A percentile compares a stretch with the other conserved stretches of the same genome.
These are phyloP conservation scores for Asterophora parasitica DNA, from an alignment of 768 basidiomycete species.

Conservation along the genomic window DNA sequence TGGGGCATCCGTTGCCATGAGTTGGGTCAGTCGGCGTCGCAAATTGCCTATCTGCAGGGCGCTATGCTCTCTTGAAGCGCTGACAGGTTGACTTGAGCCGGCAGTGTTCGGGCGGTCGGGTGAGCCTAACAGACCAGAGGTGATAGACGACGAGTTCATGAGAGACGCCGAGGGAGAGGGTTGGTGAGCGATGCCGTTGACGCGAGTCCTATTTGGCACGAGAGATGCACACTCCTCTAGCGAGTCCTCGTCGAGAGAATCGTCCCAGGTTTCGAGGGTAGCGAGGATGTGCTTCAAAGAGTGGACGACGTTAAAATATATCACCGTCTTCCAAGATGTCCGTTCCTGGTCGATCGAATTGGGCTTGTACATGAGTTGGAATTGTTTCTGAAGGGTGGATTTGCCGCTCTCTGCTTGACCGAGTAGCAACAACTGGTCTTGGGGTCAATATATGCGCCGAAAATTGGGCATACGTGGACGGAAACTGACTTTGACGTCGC, in stretches of 20 bases:
- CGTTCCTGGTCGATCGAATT: constrained; percentile 65
- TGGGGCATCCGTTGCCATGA: constrained; percentile 56
- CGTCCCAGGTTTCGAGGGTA: constrained; percentile 60
- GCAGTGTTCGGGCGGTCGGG: constrained; percentile 23
- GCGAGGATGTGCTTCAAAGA: constrained; percentile 66
- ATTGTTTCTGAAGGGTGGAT: constrained; percentile 73
- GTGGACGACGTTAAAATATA: constrained; percentile 73
- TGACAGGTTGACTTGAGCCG: constrained; percentile 23
- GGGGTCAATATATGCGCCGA: constrained; percentile 34
- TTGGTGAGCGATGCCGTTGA: constrained; percentile 32
- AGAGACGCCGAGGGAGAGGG: constrained; percentile 37
- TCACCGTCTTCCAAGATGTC: constrained; percentile 66
- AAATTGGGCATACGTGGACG: background rate
- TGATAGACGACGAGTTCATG: constrained; percentile 20
- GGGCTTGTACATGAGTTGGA: constrained; percentile 78
- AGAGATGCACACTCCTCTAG: constrained; percentile 27
- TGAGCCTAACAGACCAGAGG: constrained; percentile 16
- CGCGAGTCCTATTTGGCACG: constrained; percentile 21
- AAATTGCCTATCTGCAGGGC: constrained; percentile 47
- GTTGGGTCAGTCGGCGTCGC: constrained; percentile 52
- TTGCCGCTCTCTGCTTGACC: constrained; percentile 80
- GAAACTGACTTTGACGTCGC: constrained; percentile 64
- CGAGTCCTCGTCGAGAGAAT: constrained; percentile 48
- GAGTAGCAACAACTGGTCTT: constrained; percentile 57
- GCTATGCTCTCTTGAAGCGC: constrained; percentile 23